Evolutionary conservation across 2,329 filamentous ascomycete species (phyloP).

Genomic region (Aspergillus bombycis): DNA sequence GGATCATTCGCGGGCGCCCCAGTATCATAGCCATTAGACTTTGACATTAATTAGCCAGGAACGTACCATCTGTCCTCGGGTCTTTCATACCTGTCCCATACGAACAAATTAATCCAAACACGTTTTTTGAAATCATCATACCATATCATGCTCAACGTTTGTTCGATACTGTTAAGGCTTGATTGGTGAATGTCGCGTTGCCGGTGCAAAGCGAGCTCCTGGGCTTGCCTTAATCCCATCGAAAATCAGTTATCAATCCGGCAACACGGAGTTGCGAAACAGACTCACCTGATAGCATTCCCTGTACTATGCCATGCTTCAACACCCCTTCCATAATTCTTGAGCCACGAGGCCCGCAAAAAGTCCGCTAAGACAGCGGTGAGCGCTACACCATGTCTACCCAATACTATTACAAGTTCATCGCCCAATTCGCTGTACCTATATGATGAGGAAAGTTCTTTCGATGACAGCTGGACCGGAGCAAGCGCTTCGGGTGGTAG

Average conservation of each 20-base stretch:
- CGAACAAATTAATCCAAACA: not conserved
- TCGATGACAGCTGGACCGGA: not conserved
- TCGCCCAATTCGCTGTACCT: not conserved
- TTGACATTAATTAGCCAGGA: not conserved
- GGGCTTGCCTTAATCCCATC: not conserved
- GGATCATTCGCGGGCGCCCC: not conserved
- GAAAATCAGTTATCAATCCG: not conserved
- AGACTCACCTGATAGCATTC: not conserved
- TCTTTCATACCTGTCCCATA: not conserved
- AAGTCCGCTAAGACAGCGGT: not conserved
- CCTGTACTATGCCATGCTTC: not conserved
- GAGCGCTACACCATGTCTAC: not conserved
- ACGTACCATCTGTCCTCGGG: not conserved
- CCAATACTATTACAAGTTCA: not conserved
- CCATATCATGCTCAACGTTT: not conserved
- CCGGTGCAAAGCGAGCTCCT: not conserved
- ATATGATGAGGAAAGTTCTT: not conserved
- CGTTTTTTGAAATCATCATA: not conserved
- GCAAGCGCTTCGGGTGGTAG: not conserved
- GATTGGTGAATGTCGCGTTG: not conserved
- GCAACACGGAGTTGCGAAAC: not conserved
- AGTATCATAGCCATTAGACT: not conserved
- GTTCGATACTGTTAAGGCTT: not conserved
- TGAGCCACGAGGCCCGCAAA: not conserved
- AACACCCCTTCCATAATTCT: not conserved